These are phyloP conservation scores for Nothophoma quercina DNA, from an alignment of 2,329 filamentous ascomycete genomes.

Conservation along the genomic window DNA sequence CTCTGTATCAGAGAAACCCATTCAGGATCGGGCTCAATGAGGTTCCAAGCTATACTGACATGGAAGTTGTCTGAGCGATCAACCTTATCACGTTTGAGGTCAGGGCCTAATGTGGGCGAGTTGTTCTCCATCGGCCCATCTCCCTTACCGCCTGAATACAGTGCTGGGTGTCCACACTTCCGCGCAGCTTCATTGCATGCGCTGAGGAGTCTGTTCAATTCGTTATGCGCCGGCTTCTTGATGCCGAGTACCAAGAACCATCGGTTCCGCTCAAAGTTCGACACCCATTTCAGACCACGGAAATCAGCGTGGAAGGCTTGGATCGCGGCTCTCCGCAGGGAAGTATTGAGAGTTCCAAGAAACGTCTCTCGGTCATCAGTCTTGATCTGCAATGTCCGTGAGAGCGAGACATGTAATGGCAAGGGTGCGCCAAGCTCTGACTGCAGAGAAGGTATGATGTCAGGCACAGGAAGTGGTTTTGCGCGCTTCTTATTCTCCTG, in stretches of 20 bases:
- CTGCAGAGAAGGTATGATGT: slow-evolving; percentile 72
- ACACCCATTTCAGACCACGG: slow-evolving; percentile 67
- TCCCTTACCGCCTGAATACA: slow-evolving; percentile 65
- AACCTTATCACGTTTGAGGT: slow-evolving; percentile 7
- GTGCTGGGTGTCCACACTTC: slow-evolving; percentile 69
- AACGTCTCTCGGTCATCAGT: slow-evolving; percentile 78
- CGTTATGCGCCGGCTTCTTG: slow-evolving; percentile 40
- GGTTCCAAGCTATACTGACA: slow-evolving; percentile 84
- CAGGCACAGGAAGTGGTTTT: slow-evolving; percentile 37
- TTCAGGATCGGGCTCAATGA: slow-evolving; percentile 38
- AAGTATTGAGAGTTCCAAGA: slow-evolving; percentile 62
- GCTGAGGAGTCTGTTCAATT: slow-evolving; percentile 63
- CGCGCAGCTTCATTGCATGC: slow-evolving; percentile 71
- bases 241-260: slow-evolving; percentile 85
- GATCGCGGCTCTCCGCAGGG: slow-evolving; percentile 52
- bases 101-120: slow-evolving; percentile 14
- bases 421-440: slow-evolving; percentile 80
- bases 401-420: slow-evolving; percentile 91
- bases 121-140: slow-evolving; percentile 39
- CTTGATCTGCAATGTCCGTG: slow-evolving; percentile 76
- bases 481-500: slow-evolving; percentile 27
- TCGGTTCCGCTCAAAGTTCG: slow-evolving; percentile 71
- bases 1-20: slow-evolving; percentile 34
- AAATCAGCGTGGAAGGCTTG: slow-evolving; percentile 60
- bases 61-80: slow-evolving; percentile 74